Evolutionary conservation across 352 stramenopile species (phyloP), one percentile per base, ranked within the genome.

Genomic region (Globisporangium viniferum): DNA sequence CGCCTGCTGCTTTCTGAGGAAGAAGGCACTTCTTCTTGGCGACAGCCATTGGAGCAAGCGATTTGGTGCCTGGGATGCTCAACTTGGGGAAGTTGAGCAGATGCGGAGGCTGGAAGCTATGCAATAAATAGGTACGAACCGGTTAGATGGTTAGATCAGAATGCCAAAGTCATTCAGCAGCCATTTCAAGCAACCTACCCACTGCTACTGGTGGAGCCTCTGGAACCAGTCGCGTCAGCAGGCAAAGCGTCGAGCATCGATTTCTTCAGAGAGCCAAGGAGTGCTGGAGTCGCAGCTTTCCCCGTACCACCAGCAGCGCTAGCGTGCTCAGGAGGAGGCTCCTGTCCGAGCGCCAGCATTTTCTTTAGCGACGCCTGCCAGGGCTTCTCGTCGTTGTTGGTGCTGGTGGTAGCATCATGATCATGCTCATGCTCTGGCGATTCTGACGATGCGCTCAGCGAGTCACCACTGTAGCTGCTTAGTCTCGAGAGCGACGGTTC

Each of bases 321-420:
- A 33, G 22, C 20, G 62, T 54, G 24, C 10, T 51, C 20, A 22
- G 29, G 15, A 15, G 6, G 41, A n/a, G 41, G 14, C 41, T 67
- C 62, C 41, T 81, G 75, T 0, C 81, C 81, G 53, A 80, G 73
- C 0, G 78, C 81, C 0, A 91, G 73, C 33, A 88, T 73, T 55
- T 84, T 78, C 66, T 88, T 91, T 2, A 92, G 67, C 0, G 79
- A 88, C 8, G 61, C 68, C 33, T 91, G 84, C 82, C 82, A 92
- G 20, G 82, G 65, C 27, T 80, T 76, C 31, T 73, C 71, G 5
- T 15, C 20, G 31, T 9, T n/a, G 29, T n/a, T 57, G 63, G 9
- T 56, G 20, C 14, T 53, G 27, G 2, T 39, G 20, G 3, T 44
- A 20, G 24, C 31, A 24, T 41, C 51, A 22, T 6, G 8, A 51